A percentile compares a stretch with the other conserved stretches of the same genome.
These are phyloP conservation scores for Ustulina deusta DNA, from an alignment of 2,329 filamentous ascomycete genomes.

Conservation along the genomic window DNA sequence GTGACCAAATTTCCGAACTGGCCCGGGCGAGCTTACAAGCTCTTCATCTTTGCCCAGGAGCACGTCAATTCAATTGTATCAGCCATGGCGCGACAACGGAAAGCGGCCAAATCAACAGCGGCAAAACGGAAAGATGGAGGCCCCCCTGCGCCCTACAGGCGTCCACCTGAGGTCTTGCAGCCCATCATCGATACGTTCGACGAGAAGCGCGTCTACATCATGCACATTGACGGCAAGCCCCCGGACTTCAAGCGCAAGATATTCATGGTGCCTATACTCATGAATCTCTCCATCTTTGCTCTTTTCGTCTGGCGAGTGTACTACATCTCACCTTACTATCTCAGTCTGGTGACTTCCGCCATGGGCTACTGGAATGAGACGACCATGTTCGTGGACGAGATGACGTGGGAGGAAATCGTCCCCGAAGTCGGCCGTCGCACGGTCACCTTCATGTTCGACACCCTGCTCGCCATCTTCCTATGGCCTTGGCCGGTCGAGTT, in stretches of 20 bases:
- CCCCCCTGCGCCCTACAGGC: slow-evolving; percentile 75
- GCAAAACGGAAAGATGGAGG: slow-evolving; percentile 50
- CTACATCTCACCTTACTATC: slow-evolving; percentile 79
- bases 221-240: slow-evolving; percentile 82
- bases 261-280: slow-evolving; percentile 80
- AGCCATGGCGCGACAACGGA: slow-evolving; percentile 48
- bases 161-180: slow-evolving; percentile 70
- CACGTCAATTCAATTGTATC: not conserved
- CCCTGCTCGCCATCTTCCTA: slow-evolving; percentile 73
- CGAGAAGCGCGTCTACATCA: slow-evolving; percentile 80
- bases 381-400: slow-evolving; percentile 69
- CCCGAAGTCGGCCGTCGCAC: slow-evolving; percentile 70
- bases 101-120: slow-evolving; percentile 41
- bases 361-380: slow-evolving; percentile 75
- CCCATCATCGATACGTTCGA: slow-evolving; percentile 76
- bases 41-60: slow-evolving; percentile 11
- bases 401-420: slow-evolving; percentile 68
- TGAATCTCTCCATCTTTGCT: slow-evolving; percentile 76
- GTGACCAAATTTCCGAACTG: slow-evolving; percentile 6
- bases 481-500: slow-evolving; percentile 82
- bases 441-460: slow-evolving; percentile 78
- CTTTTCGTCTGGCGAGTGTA: slow-evolving; percentile 77
- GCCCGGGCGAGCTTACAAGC: slow-evolving; percentile 3
- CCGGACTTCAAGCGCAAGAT: slow-evolving; percentile 81
- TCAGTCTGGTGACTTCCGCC: slow-evolving; percentile 71